These are phyloP conservation scores for Cutaneotrichosporon arboriforme DNA, from an alignment of 1,284 basidiomycete genomes.

Conservation along the genomic window DNA sequence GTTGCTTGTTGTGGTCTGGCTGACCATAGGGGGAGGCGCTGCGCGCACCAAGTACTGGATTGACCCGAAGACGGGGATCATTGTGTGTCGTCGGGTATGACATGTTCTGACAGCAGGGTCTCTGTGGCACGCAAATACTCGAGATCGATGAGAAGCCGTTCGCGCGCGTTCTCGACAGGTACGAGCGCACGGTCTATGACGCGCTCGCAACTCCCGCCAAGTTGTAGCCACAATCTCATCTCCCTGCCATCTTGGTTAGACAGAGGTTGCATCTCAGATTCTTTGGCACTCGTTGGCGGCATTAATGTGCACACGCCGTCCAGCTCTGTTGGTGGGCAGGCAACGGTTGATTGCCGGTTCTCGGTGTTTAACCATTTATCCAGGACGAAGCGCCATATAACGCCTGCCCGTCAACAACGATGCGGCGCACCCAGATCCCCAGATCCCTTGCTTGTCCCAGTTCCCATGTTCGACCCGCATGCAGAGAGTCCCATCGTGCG, in stretches of 20 bases:
- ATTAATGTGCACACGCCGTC: too few species aligned
- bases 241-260: too few species aligned
- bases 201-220: constrained; percentile 1
- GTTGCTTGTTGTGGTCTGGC: neutral
- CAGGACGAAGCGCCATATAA: too few species aligned
- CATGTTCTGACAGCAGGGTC: constrained; percentile 1
- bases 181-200: constrained; percentile 8
- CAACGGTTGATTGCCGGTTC: too few species aligned
- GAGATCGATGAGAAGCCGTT: neutral
- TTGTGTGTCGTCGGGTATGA: neutral
- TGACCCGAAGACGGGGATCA: constrained; percentile 27
- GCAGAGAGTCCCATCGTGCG: constrained; percentile 5
- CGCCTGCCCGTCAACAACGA: too few species aligned
- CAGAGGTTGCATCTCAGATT: too few species aligned
- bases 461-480: constrained; percentile 10
- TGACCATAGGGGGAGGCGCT: constrained; percentile 15
- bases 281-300: too few species aligned
- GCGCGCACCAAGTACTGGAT: constrained; percentile 29
- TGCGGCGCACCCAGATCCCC: neutral
- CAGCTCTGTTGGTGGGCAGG: too few species aligned
- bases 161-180: neutral
- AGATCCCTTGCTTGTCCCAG: neutral
- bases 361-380: too few species aligned
- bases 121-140: constrained; percentile 6
- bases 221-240: neutral